Percentiles rank a stretch among this genome's conserved stretches.
These are phyloP conservation scores for Sporothrix humicola DNA, from an alignment of 2,329 filamentous ascomycete genomes.

Conservation along the genomic window DNA sequence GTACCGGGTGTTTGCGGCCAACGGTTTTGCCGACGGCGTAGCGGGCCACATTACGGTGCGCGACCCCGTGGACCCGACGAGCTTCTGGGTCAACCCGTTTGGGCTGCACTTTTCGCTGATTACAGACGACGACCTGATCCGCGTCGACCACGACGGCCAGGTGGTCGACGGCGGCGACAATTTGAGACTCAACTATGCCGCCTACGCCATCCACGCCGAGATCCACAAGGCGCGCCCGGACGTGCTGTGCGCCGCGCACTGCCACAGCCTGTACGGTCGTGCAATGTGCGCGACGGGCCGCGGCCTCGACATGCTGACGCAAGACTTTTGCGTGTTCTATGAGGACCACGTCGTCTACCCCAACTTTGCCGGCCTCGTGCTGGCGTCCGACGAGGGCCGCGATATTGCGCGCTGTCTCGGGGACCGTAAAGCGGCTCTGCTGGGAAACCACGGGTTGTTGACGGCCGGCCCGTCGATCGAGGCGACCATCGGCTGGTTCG, in stretches of 20 bases:
- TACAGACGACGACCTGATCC: conserved; percentile 67
- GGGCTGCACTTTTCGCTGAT: conserved; percentile 60
- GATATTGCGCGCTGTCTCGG: conserved; percentile 56
- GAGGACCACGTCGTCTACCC: conserved; percentile 52
- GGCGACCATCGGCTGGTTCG: conserved; percentile 60
- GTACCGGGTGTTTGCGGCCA: conserved; percentile 62
- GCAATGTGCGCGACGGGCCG: conserved; percentile 67
- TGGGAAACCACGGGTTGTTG: conserved; percentile 61
- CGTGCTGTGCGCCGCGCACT: conserved; percentile 59
- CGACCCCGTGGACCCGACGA: conserved; percentile 62
- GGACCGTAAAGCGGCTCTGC: conserved; percentile 56
- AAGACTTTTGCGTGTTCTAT: conserved; percentile 66
- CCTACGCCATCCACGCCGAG: conserved; percentile 45
- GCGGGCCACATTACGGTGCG: conserved; percentile 68
- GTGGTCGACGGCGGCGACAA: conserved; percentile 63
- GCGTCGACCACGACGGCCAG: conserved; percentile 63
- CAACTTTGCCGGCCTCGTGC: conserved; percentile 58
- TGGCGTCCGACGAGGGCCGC: conserved; percentile 46
- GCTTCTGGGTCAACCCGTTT: conserved; percentile 72
- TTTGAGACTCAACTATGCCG: conserved; percentile 27
- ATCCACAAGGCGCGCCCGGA: conserved; percentile 61
- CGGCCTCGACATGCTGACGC: conserved; percentile 68
- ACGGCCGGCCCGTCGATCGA: conserved; percentile 58
- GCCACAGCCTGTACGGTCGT: conserved; percentile 57
- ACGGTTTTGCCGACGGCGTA: conserved; percentile 64